A percentile compares a stretch with the other conserved stretches of the same genome.
Conservation (phyloP, 2,329 filamentous ascomycete species). For the Ophiocordyceps robertsii region DNA sequence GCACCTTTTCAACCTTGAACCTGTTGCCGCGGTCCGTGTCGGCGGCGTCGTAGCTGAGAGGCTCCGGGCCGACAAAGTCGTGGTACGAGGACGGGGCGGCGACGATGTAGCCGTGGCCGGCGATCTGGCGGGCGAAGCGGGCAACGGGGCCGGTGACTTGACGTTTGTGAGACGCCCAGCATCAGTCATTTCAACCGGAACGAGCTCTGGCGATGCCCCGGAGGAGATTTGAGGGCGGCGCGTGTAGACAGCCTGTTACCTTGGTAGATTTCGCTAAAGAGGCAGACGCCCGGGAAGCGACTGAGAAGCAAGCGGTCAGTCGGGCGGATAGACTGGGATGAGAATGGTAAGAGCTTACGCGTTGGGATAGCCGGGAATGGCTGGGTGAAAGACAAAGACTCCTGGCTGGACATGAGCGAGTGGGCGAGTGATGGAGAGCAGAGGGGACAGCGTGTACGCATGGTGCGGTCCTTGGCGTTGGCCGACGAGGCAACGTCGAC, state of each 20-base stretch:
- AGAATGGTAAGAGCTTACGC: constrained; percentile 38
- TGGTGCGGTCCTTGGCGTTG: constrained; percentile 39
- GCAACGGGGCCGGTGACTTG: constrained; percentile 83
- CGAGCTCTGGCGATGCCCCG: no score
- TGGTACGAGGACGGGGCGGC: constrained; percentile 86
- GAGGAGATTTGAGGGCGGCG: no score
- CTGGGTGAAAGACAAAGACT: constrained; percentile 80
- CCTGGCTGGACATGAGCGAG: constrained; percentile 34
- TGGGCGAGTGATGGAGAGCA: background rate
- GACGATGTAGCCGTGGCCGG: constrained; percentile 85
- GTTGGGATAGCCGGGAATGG: constrained; percentile 72
- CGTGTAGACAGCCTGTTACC: constrained; percentile 31
- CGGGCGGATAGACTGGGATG: background rate
- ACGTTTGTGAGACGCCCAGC: background rate
- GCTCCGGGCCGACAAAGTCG: constrained; percentile 77
- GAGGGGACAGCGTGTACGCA: constrained; percentile 26
- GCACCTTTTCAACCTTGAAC: constrained; percentile 70
- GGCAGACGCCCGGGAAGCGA: constrained; percentile 68
- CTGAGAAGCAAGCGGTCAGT: constrained; percentile 17
- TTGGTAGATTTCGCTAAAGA: constrained; percentile 95
- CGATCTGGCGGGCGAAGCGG: constrained; percentile 83
- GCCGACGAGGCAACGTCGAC: constrained; percentile 35
- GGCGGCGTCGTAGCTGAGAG: constrained; percentile 72
- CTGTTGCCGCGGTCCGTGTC: constrained; percentile 81
- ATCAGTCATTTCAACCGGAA: no score